Evolutionary conservation across 345 rosid species (phyloP).

Genomic region (Capsella bursapastoris): DNA sequence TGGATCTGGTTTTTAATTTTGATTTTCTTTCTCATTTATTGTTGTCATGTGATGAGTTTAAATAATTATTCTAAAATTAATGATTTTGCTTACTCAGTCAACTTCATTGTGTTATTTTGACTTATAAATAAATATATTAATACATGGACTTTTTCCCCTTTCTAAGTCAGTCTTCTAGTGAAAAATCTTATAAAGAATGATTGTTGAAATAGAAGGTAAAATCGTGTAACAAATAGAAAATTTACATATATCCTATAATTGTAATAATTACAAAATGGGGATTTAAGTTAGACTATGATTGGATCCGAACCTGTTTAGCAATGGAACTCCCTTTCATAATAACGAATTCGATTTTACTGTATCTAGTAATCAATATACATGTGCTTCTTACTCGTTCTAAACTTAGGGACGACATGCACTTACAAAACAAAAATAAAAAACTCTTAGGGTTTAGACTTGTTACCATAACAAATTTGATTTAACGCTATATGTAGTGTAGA

Average conservation of each 20-base stretch:
- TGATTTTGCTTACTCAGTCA: conserved; percentile 30
- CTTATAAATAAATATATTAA: neutral
- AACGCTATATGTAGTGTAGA: too few relatives aligned
- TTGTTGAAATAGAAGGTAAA: too few relatives aligned
- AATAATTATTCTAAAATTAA: neutral
- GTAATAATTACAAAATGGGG: neutral
- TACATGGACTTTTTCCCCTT: neutral
- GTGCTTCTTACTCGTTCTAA: neutral
- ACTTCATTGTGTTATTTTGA: conserved; percentile 3
- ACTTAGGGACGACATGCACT: neutral
- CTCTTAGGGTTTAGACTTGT: too few relatives aligned
- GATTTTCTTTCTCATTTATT: conserved; percentile 27
- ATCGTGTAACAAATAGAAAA: too few relatives aligned
- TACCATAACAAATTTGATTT: too few relatives aligned
- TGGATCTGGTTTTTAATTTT: conserved; percentile 27
- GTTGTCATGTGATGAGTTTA: conserved; percentile 23
- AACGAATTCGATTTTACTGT: neutral
- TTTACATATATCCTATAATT: too few relatives aligned
- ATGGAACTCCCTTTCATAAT: neutral
- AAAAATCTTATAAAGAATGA: neutral
- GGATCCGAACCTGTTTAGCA: neutral
- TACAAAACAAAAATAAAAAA: too few relatives aligned
- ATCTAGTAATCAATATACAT: too few relatives aligned
- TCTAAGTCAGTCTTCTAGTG: neutral
- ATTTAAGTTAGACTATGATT: too few relatives aligned